Conservation (phyloP, 169 alveolate species). For the Plasmodium coatneyi region DNA sequence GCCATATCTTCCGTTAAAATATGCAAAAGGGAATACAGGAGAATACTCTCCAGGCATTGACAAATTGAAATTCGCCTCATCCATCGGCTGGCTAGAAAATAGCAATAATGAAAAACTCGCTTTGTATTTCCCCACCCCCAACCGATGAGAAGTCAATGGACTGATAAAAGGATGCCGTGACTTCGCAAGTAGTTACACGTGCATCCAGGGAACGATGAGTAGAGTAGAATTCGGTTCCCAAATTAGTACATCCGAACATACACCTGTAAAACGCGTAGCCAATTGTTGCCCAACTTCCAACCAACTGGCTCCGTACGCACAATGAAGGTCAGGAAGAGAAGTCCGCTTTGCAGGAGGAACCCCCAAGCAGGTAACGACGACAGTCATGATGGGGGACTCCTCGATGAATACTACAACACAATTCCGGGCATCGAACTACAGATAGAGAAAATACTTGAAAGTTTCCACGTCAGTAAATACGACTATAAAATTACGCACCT, state of each 20-base stretch:
- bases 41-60: not conserved
- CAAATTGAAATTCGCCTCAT: not conserved
- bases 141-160: not conserved
- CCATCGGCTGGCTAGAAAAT: not conserved
- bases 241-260: not conserved
- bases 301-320: not conserved
- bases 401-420: slow-evolving; percentile 14
- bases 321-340: slow-evolving; percentile 33
- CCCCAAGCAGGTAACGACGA: not conserved
- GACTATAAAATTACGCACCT: slow-evolving; percentile 69
- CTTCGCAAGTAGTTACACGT: not conserved
- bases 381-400: not conserved
- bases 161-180: not conserved
- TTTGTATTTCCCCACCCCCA: not conserved
- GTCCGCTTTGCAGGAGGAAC: not conserved
- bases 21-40: not conserved
- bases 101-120: not conserved
- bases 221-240: not conserved
- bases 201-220: not conserved
- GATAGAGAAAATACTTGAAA: slow-evolving; percentile 67
- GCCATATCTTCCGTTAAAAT: not conserved
- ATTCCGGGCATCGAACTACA: slow-evolving; percentile 52
- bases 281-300: not conserved
- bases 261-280: not conserved
- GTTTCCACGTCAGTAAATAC: slow-evolving; percentile 42